These are phyloP conservation scores for Citrullus amarus DNA, from an alignment of 306 rosid species.

Conservation along the genomic window DNA sequence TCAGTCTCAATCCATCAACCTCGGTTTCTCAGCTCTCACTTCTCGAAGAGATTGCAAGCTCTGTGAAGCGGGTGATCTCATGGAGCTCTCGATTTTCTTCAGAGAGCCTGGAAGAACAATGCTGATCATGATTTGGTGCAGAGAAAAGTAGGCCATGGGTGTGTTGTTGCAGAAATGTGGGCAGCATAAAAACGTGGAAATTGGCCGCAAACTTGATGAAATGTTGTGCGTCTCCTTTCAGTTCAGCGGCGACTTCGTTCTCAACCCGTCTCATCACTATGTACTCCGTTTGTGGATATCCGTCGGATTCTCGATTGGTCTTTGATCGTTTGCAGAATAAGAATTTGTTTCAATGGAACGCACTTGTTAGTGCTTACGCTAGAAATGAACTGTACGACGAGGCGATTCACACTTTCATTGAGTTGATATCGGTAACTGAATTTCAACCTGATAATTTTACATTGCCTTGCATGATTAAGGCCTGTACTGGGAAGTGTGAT, in stretches of 20 bases:
- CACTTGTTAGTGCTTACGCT: constrained; percentile 52
- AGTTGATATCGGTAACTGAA: constrained; percentile 31
- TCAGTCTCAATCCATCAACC: constrained; percentile 1
- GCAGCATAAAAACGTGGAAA: constrained; percentile 27
- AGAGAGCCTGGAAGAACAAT: constrained; percentile 15
- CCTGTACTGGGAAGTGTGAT: constrained; percentile 39
- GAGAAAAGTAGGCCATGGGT: constrained; percentile 26
- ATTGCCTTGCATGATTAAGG: constrained; percentile 57
- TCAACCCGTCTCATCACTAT: constrained; percentile 57
- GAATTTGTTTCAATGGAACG: constrained; percentile 59
- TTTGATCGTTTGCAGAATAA: constrained; percentile 32
- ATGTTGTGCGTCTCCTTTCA: constrained; percentile 27
- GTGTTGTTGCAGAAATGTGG: constrained; percentile 46
- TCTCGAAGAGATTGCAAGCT: constrained; percentile 34
- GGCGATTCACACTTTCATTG: constrained; percentile 28
- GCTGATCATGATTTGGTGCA: constrained; percentile 15
- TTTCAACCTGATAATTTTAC: constrained; percentile 62
- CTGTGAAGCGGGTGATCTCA: constrained; percentile 37
- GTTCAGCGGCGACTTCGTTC: constrained; percentile 38
- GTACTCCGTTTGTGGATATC: constrained; percentile 57
- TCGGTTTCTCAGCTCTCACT: constrained; percentile 1
- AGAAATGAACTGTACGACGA: constrained; percentile 42
- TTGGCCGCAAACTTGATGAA: constrained; percentile 43
- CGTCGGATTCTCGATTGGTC: constrained; percentile 38
- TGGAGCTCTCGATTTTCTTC: constrained; percentile 37